phyloP scores from a whole-genome alignment of 345 rosid species.

The Nephelium lappaceum region DNA sequence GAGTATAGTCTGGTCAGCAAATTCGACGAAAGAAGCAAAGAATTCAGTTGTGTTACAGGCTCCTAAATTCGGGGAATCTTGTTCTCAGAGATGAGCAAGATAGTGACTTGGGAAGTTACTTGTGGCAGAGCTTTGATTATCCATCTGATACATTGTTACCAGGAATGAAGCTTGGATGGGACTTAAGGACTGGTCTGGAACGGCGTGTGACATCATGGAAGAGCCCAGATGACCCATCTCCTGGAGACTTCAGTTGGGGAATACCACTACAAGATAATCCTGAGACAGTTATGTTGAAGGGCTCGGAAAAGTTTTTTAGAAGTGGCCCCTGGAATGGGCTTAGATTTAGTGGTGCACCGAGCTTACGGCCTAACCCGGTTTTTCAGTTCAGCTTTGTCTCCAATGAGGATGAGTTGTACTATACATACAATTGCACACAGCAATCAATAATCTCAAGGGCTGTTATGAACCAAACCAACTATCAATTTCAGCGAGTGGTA shows the following conservation, averaged over 20 bases:
- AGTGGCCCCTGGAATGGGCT: conserved; percentile 47
- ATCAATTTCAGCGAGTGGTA: conserved; percentile 10
- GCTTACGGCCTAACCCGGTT: conserved; percentile 25
- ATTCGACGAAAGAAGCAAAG: conserved; percentile 19
- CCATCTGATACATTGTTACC: conserved; percentile 46
- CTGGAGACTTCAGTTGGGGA: conserved; percentile 32
- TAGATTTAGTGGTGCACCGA: conserved; percentile 38
- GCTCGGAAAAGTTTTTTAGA: conserved; percentile 19
- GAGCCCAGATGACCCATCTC: conserved; percentile 39
- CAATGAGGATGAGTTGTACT: conserved; percentile 30
- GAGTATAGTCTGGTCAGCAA: conserved; percentile 38
- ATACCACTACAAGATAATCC: conserved; percentile 35
- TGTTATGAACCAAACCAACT: conserved; percentile 23
- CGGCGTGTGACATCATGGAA: conserved; percentile 42
- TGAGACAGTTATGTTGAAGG: conserved; percentile 25
- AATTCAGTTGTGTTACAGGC: conserved; percentile 33
- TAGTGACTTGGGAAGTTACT: not conserved
- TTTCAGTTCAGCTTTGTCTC: conserved; percentile 26
- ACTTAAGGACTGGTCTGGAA: conserved; percentile 25
- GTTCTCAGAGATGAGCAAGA: conserved; percentile 34
- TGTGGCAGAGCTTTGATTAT: conserved; percentile 55
- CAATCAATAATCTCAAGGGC: conserved; percentile 26
- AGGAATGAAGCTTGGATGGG: conserved; percentile 46
- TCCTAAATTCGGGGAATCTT: conserved; percentile 55
- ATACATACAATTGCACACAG: conserved; percentile 19